phyloP scores from a whole-genome alignment of 2,329 filamentous ascomycete species.

The Fusarium redolens region DNA sequence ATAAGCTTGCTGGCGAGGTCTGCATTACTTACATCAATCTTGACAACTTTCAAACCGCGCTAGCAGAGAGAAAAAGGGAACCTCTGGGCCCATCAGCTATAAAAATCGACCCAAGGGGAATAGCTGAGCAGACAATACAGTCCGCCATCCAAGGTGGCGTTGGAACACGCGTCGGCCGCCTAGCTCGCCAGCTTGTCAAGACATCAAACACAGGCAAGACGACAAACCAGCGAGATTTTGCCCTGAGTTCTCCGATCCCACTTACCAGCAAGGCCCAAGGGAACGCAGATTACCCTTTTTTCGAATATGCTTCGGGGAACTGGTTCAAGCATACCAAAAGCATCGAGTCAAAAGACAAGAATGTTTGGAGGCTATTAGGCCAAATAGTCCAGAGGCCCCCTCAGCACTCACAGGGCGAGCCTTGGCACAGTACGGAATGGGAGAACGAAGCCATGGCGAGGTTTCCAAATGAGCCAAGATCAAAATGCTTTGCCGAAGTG shows the following conservation, averaged over 20 bases:
- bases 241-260: fast-evolving
- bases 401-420: not conserved
- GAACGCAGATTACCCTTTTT: not conserved
- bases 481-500: fast-evolving
- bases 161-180: not conserved
- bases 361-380: not conserved
- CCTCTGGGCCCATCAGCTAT: too few species aligned
- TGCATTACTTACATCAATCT: conserved; percentile 24
- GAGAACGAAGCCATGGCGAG: fast-evolving
- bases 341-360: fast-evolving
- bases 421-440: not conserved
- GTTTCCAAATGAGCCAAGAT: fast-evolving
- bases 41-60: not conserved
- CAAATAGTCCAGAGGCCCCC: not conserved
- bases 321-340: not conserved
- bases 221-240: fast-evolving
- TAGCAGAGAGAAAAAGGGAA: not conserved
- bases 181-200: not conserved
- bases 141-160: not conserved
- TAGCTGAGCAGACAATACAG: not conserved
- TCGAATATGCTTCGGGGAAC: not conserved
- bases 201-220: fast-evolving
- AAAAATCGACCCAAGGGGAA: not conserved
- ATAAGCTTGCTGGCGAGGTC: not conserved
- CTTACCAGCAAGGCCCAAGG: fast-evolving